Percentiles rank a stretch among this genome's conserved stretches.
phyloP scores from a whole-genome alignment of 2,329 filamentous ascomycete species.

The Epichloe bromicola region DNA sequence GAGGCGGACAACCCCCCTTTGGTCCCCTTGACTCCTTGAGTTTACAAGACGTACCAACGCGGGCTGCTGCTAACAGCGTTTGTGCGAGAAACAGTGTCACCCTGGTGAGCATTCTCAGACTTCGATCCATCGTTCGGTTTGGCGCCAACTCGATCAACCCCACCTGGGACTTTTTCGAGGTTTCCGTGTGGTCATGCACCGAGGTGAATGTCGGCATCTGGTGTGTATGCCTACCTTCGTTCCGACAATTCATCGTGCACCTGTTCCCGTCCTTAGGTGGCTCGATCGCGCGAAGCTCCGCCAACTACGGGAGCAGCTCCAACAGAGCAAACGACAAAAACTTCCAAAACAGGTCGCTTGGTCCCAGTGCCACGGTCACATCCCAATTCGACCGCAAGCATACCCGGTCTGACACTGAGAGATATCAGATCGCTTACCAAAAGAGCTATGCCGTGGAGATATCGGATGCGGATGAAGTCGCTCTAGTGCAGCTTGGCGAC shows the following conservation, averaged over 20 bases:
- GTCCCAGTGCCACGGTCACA: not conserved
- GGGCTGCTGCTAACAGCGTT: no score
- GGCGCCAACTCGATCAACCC: constrained; percentile 11
- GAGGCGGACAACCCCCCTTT: no score
- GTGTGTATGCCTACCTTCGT: constrained; percentile 12
- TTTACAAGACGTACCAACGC: no score
- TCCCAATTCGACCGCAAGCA: not conserved
- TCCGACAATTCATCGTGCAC: constrained; percentile 7
- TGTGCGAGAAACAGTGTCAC: constrained; percentile 9
- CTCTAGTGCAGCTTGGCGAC: not conserved
- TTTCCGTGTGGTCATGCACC: constrained; percentile 15
- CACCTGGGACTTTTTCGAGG: constrained; percentile 13
- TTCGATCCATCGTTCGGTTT: constrained; percentile 11
- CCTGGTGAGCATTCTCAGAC: constrained; percentile 12
- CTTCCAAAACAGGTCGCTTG: not conserved
- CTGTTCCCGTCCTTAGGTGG: constrained; percentile 3
- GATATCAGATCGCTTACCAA: not conserved
- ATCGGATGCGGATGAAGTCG: constrained; percentile 1
- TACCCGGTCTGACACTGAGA: not conserved
- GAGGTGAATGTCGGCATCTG: constrained; percentile 11
- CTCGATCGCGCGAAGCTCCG: not conserved
- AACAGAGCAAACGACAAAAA: not conserved
- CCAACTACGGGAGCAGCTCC: not conserved
- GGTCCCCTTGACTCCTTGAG: no score
- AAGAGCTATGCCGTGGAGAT: constrained; percentile 1